phyloP scores from a whole-genome alignment of 768 basidiomycete species.

The Rubroboletus satanas region DNA sequence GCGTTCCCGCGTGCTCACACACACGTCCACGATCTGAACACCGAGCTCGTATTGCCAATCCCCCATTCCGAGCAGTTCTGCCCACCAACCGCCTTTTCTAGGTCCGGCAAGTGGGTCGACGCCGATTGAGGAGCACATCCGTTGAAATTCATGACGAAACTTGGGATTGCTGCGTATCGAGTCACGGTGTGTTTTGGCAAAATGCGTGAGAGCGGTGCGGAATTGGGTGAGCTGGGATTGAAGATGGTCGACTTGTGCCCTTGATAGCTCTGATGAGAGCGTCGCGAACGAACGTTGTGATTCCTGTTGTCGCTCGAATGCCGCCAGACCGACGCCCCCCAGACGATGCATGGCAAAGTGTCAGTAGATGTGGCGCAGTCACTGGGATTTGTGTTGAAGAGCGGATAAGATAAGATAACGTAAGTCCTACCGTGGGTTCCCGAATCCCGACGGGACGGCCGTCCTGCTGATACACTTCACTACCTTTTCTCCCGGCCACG shows the following conservation, averaged over 20 bases:
- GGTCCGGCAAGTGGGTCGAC: slow-evolving; percentile 93
- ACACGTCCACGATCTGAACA: slow-evolving; percentile 91
- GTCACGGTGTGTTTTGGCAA: slow-evolving; percentile 79
- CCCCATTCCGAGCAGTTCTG: slow-evolving; percentile 78
- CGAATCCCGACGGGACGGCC: no score
- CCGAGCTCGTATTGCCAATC: slow-evolving; percentile 97
- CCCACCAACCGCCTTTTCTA: slow-evolving; percentile 86
- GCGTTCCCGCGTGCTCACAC: slow-evolving; percentile 79
- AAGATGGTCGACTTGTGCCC: slow-evolving; percentile 72
- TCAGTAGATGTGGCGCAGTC: background rate
- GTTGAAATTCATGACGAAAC: slow-evolving; percentile 89
- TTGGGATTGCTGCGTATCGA: slow-evolving; percentile 80
- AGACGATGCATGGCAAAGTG: slow-evolving; percentile 54
- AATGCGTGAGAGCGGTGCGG: slow-evolving; percentile 71
- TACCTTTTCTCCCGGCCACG: background rate
- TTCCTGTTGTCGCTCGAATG: slow-evolving; percentile 83
- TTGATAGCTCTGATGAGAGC: slow-evolving; percentile 75
- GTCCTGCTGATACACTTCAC: background rate
- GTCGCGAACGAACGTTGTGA: slow-evolving; percentile 76
- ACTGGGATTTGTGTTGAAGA: background rate
- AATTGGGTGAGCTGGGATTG: slow-evolving; percentile 82
- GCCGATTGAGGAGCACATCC: slow-evolving; percentile 93
- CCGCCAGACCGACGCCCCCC: slow-evolving; percentile 83
- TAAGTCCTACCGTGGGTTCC: background rate
- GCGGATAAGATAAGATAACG: slow-evolving; percentile 17